Conservation (phyloP, 2,329 filamentous ascomycete species). For the Exophiala alcalophila region DNA sequence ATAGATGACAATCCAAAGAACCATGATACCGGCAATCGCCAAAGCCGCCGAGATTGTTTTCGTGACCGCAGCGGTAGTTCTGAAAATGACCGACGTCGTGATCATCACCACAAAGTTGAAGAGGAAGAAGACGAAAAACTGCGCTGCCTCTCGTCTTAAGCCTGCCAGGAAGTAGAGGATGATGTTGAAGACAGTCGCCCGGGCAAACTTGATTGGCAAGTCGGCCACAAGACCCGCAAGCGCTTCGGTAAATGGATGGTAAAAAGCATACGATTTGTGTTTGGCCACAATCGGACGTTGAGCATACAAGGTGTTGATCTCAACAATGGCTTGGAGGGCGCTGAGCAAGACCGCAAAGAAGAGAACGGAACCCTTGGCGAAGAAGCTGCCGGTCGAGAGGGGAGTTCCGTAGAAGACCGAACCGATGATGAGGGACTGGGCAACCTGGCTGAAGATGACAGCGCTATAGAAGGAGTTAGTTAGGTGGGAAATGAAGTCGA, state of each 20-base stretch:
- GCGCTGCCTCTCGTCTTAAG: slow-evolving; percentile 49
- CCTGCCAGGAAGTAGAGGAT: slow-evolving; percentile 65
- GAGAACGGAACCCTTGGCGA: slow-evolving; percentile 61
- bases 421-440: slow-evolving; percentile 61
- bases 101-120: slow-evolving; percentile 54
- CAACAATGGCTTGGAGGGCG: slow-evolving; percentile 61
- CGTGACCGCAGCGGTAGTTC: slow-evolving; percentile 56
- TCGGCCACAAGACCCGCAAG: slow-evolving; percentile 49
- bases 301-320: slow-evolving; percentile 62
- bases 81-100: slow-evolving; percentile 59
- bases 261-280: slow-evolving; percentile 58
- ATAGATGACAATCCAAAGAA: slow-evolving; percentile 42
- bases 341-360: slow-evolving; percentile 65
- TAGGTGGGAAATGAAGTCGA: slow-evolving; percentile 36
- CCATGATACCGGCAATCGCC: slow-evolving; percentile 48
- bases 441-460: slow-evolving; percentile 60
- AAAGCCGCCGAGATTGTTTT: slow-evolving; percentile 58
- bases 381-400: slow-evolving; percentile 56
- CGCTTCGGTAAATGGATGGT: slow-evolving; percentile 52
- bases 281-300: slow-evolving; percentile 60
- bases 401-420: slow-evolving; percentile 67
- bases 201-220: slow-evolving; percentile 56
- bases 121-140: slow-evolving; percentile 62
- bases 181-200: slow-evolving; percentile 58
- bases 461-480: slow-evolving; percentile 31